Percentiles rank a stretch among this genome's conserved stretches.
phyloP scores from a whole-genome alignment of 768 basidiomycete species.

The Xerocomellus chrysenteron region DNA sequence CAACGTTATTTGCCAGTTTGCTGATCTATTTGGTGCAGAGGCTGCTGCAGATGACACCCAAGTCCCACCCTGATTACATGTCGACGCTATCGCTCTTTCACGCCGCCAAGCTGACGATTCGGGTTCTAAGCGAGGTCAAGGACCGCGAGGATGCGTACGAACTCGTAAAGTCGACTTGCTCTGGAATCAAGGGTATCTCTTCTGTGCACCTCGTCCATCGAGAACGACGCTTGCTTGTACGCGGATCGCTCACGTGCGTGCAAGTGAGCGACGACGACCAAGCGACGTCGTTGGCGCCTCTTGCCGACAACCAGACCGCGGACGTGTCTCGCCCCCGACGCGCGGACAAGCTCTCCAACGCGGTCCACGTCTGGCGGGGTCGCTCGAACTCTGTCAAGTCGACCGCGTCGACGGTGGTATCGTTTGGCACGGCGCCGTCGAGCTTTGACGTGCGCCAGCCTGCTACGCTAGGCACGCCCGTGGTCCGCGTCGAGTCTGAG shows the following conservation, averaged over 20 bases:
- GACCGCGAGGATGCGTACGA: conserved; percentile 83
- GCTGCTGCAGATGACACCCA: conserved; percentile 67
- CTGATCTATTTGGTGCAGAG: conserved; percentile 45
- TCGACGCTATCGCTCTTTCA: conserved; percentile 63
- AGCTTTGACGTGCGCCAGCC: conserved; percentile 25
- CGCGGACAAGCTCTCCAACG: conserved; percentile 35
- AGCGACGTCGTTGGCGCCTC: background rate
- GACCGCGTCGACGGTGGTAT: conserved; percentile 26
- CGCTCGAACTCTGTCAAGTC: conserved; percentile 41
- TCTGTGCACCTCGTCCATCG: conserved; percentile 58
- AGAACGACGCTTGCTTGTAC: conserved; percentile 71
- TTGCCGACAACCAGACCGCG: background rate
- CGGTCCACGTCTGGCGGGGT: conserved; percentile 47
- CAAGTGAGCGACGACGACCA: conserved; percentile 41
- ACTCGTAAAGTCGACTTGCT: conserved; percentile 59
- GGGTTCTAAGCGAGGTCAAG: conserved; percentile 83
- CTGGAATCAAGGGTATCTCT: conserved; percentile 57
- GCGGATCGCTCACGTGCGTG: conserved; percentile 51
- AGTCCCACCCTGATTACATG: conserved; percentile 67
- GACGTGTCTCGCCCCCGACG: conserved; percentile 3
- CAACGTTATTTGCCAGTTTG: background rate
- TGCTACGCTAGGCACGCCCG: conserved; percentile 6
- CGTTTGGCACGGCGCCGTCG: conserved; percentile 31
- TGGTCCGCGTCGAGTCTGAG: conserved; percentile 27
- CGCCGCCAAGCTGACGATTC: conserved; percentile 68